Percentiles rank a stretch among this genome's conserved stretches.
Conservation (phyloP, 768 basidiomycete species). For the Hygrophorus pudorinus region DNA sequence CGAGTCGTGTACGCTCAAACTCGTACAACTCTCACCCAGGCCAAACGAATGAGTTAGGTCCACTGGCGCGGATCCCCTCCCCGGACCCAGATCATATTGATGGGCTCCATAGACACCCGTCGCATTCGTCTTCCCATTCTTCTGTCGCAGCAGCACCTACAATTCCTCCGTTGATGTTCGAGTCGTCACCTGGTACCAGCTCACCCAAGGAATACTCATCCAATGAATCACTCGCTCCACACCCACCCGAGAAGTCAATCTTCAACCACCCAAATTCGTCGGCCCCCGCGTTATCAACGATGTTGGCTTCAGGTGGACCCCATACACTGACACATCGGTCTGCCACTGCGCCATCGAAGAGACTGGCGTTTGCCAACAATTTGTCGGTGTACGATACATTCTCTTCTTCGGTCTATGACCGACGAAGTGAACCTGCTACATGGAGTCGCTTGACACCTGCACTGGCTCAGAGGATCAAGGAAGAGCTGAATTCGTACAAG, state of each 20-base stretch:
- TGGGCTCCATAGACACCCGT: slow-evolving; percentile 65
- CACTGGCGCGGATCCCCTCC: slow-evolving; percentile 72
- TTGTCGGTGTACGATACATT: slow-evolving; percentile 97
- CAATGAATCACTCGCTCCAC: slow-evolving; percentile 20
- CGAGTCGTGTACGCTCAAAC: slow-evolving; percentile 63
- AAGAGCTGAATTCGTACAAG: slow-evolving; percentile 97
- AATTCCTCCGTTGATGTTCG: slow-evolving; percentile 51
- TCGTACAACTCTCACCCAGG: slow-evolving; percentile 60
- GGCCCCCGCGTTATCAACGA: slow-evolving; percentile 71
- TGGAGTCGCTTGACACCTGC: slow-evolving; percentile 94
- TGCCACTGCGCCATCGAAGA: slow-evolving; percentile 59
- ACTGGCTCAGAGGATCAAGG: slow-evolving; percentile 94
- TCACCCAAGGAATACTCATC: slow-evolving; percentile 26
- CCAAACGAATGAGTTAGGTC: slow-evolving; percentile 48
- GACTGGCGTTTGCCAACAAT: slow-evolving; percentile 83
- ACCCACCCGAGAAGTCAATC: slow-evolving; percentile 36
- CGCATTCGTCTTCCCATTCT: slow-evolving; percentile 38
- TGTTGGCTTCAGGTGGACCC: slow-evolving; percentile 25
- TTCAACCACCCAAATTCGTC: slow-evolving; percentile 86
- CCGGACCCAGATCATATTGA: slow-evolving; percentile 83
- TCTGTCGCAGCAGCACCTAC: slow-evolving; percentile 13
- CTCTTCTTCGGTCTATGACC: slow-evolving; percentile 81
- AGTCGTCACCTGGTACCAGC: slow-evolving; percentile 24
- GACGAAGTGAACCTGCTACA: slow-evolving; percentile 91
- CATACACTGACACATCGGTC: slow-evolving; percentile 60